These are phyloP conservation scores for Coccomyxa sp. DNA, from an alignment of 139 green algal species.

Conservation along the genomic window DNA sequence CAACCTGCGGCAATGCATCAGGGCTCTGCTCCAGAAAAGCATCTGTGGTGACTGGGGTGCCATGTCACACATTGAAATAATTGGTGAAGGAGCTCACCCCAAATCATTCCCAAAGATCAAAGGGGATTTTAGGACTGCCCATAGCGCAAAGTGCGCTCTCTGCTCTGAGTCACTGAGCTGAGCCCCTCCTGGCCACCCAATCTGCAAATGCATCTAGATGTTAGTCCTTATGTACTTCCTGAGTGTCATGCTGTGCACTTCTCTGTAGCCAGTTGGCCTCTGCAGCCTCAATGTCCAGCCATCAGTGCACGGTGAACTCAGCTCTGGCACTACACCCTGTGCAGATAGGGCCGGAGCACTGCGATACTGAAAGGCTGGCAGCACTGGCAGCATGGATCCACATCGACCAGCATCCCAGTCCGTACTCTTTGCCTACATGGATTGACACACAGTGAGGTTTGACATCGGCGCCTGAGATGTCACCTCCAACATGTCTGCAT, in stretches of 20 bases:
- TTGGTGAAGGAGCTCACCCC: background rate
- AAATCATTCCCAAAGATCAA: conserved; percentile 62
- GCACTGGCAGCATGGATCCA: background rate
- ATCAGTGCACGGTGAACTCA: too few relatives aligned
- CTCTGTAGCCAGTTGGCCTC: background rate
- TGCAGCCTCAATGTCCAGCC: background rate
- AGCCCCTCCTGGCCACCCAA: background rate
- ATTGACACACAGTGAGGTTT: too few relatives aligned
- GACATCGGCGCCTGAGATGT: background rate
- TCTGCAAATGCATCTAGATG: background rate
- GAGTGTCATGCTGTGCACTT: background rate
- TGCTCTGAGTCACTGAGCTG: background rate
- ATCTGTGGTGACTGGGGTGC: too few relatives aligned
- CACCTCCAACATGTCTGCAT: conserved; percentile 21
- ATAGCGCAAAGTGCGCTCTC: conserved; percentile 58
- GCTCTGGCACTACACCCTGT: background rate
- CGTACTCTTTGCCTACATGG: too few relatives aligned
- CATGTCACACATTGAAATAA: too few relatives aligned
- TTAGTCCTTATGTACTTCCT: background rate
- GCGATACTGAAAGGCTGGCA: background rate
- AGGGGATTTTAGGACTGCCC: conserved; percentile 56
- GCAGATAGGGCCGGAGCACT: background rate
- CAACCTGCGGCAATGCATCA: too few relatives aligned
- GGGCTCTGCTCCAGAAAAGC: too few relatives aligned
- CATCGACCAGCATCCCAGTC: background rate